A percentile compares a stretch with the other conserved stretches of the same genome.
Evolutionary conservation across 768 basidiomycete species (phyloP).

Genomic region (Suillus tomentosus): DNA sequence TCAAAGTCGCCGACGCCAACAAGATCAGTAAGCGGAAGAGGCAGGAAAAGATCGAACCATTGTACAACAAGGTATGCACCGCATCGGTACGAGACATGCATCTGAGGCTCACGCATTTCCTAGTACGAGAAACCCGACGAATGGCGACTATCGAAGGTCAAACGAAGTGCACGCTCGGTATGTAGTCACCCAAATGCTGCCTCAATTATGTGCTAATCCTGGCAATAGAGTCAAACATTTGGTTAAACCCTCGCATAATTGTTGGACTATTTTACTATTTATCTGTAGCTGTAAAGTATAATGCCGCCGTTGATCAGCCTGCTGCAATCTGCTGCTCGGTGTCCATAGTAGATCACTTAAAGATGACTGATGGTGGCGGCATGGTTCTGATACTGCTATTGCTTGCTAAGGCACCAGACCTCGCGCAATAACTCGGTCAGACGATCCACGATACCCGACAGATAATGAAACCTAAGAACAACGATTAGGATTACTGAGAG

Average conservation of each 20-base stretch:
- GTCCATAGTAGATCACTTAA: not conserved
- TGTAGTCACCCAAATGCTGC: slow-evolving; percentile 25
- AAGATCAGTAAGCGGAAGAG: slow-evolving; percentile 97
- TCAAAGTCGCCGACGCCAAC: slow-evolving; percentile 96
- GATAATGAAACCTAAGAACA: not conserved
- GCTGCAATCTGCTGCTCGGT: not conserved
- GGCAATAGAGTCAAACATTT: slow-evolving; percentile 82
- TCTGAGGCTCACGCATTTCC: slow-evolving; percentile 9
- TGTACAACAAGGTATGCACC: slow-evolving; percentile 77
- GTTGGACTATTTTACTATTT: not conserved
- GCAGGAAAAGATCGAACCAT: slow-evolving; percentile 95
- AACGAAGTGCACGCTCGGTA: slow-evolving; percentile 84
- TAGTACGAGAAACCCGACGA: slow-evolving; percentile 89
- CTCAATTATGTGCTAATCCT: not conserved
- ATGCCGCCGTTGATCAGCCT: slow-evolving; percentile 1
- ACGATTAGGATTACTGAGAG: not conserved
- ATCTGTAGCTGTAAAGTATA: slow-evolving; percentile 13
- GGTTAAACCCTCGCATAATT: slow-evolving; percentile 46
- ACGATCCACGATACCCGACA: not conserved
- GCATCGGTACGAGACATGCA: not conserved
- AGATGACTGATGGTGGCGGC: not conserved
- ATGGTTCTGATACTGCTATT: not conserved
- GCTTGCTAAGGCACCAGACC: not conserved
- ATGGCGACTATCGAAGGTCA: slow-evolving; percentile 93
- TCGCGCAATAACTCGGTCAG: not conserved